These are phyloP conservation scores for Berberis vulgaris DNA, from an alignment of 164 flowering plant species.

Conservation along the genomic window DNA sequence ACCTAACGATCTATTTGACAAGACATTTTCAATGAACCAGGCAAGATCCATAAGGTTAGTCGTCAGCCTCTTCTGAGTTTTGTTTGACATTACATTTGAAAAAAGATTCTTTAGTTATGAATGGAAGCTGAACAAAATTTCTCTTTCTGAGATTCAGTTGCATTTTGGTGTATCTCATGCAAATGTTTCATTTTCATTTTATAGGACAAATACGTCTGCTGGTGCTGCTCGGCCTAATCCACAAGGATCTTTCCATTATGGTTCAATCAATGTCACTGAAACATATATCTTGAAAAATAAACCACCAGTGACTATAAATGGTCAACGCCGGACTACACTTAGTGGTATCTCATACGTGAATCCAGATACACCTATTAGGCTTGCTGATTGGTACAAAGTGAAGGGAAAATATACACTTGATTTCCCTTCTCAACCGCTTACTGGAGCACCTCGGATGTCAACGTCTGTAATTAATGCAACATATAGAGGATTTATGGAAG, in stretches of 20 bases:
- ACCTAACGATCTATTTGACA: slow-evolving; percentile 80
- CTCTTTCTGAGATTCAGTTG: neutral
- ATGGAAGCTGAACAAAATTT: too few relatives aligned
- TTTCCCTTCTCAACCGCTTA: slow-evolving; percentile 63
- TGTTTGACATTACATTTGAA: neutral
- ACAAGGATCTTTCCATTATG: slow-evolving; percentile 92
- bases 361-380: slow-evolving; percentile 76
- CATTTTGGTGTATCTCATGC: neutral
- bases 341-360: slow-evolving; percentile 73
- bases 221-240: slow-evolving; percentile 99
- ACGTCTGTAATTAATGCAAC: slow-evolving; percentile 86
- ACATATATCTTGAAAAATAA: slow-evolving; percentile 58
- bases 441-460: slow-evolving; percentile 51
- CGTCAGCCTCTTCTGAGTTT: neutral
- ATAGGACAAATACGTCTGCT: slow-evolving; percentile 83
- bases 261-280: slow-evolving; percentile 90
- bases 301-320: slow-evolving; percentile 57
- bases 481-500: slow-evolving; percentile 83
- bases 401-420: slow-evolving; percentile 76
- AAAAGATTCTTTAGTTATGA: neutral
- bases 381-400: slow-evolving; percentile 62
- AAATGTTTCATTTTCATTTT: neutral
- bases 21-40: slow-evolving; percentile 95
- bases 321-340: slow-evolving; percentile 55
- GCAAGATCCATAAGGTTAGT: slow-evolving; percentile 92